Base-by-base conservation (phyloP, 1,139 yeast genomes). In the Arxiozyma bovina region DNA sequence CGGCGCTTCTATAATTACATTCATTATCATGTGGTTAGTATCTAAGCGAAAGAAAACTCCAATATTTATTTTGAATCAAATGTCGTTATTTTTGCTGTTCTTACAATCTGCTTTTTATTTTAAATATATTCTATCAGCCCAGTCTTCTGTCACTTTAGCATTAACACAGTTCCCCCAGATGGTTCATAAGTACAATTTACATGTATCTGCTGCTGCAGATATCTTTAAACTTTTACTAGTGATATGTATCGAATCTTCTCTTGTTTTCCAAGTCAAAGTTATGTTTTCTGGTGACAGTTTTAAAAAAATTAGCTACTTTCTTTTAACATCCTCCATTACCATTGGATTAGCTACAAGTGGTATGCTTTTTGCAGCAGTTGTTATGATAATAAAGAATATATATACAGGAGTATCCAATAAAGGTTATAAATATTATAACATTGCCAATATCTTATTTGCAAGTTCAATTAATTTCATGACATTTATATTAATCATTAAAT, bases 241-340 rank as follows among this genome's bases (percentile, higher is more conserved):
- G 11, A 70, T 76, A 0, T 72, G 80, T 12, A 78, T 91, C 51
- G 86, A 88, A 65, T 56, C 73, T 0, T 83, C 95, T 0, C 73
- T 91, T 63, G 74, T 82, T 1, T 81, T 82, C 63, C 98, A 93
- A 69, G 78, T 86, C 6, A 77, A 75, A 58, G 77, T 85, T 18
- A 83, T 91, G 48, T 87, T 87, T 72, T 75, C 77, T 55, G 73
- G 80, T 17, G 80, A 82, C n/a, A 75, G 74, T 44, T 71, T 72
- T 50, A 73, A 70, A 54, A 65, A 60, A 23, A 54, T 76, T 46
- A 79, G 85, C 0, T 55, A 65, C 44, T 6, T 68, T 0, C 67
- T 81, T n/a, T 74, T 82, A 0, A 57, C 63, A 0, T 47, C 78
- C 1, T 73, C 83, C 0, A 68, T 68, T 0, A 53, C 69, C 0